phyloP scores from a whole-genome alignment of 2,329 filamentous ascomycete species.

The Fusarium sp. region DNA sequence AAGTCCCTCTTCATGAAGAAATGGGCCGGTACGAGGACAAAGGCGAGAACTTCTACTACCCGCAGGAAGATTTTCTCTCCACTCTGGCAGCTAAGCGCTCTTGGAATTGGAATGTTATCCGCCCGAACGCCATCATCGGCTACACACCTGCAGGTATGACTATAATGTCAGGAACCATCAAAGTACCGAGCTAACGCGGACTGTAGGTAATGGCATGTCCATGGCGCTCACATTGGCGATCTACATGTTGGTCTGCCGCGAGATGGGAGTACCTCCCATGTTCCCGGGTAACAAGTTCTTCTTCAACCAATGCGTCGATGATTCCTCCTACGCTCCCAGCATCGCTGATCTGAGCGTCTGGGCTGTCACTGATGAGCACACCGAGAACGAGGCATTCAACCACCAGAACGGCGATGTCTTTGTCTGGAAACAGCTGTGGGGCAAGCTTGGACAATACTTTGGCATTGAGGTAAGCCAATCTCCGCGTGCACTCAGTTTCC shows the following conservation, averaged over 20 bases:
- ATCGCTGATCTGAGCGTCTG: constrained; percentile 23
- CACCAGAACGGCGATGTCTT: constrained; percentile 23
- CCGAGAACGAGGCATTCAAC: constrained; percentile 26
- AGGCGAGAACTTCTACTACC: constrained; percentile 32
- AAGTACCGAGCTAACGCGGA: neutral
- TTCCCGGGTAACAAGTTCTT: constrained; percentile 32
- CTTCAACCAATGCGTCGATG: constrained; percentile 14
- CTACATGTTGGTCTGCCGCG: constrained; percentile 24
- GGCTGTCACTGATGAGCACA: constrained; percentile 10
- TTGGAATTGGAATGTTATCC: constrained; percentile 30
- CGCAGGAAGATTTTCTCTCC: constrained; percentile 29
- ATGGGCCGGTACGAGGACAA: constrained; percentile 28
- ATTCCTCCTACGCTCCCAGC: constrained; percentile 25
- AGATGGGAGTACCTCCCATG: constrained; percentile 12
- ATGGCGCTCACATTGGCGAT: constrained; percentile 25
- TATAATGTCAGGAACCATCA: neutral
- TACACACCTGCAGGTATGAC: constrained; percentile 17
- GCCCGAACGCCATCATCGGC: constrained; percentile 29
- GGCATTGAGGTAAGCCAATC: neutral
- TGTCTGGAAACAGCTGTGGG: constrained; percentile 22
- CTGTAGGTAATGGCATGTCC: constrained; percentile 25
- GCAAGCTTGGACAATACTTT: constrained; percentile 1
- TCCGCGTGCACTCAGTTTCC: too few species aligned
- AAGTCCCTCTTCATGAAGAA: constrained; percentile 26
- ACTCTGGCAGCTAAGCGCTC: constrained; percentile 16